Evolutionary conservation across 1,284 basidiomycete species (phyloP).

Genomic region (Volvariella volvacea): DNA sequence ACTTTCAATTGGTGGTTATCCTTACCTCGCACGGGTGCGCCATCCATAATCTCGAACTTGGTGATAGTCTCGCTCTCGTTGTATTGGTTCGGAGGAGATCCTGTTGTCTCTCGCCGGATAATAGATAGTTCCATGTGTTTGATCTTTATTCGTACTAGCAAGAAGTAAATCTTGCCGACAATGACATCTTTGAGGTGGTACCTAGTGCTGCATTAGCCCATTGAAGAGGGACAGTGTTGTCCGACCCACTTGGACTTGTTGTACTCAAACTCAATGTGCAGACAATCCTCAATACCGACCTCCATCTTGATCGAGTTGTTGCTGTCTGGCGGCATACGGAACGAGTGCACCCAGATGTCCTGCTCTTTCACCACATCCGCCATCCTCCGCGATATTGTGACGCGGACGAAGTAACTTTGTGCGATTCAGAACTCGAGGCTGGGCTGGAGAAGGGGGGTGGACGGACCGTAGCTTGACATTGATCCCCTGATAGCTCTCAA

Average conservation of each 20-base stretch:
- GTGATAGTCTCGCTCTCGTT: slow-evolving; percentile 99
- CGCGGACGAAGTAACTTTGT: slow-evolving; percentile 86
- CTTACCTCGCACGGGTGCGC: slow-evolving; percentile 85
- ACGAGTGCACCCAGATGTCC: slow-evolving; percentile 97
- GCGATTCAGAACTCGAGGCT: neutral
- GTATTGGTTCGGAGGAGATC: slow-evolving; percentile 94
- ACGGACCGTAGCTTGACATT: slow-evolving; percentile 92
- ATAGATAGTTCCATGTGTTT: slow-evolving; percentile 99
- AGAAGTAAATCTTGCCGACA: slow-evolving; percentile 98
- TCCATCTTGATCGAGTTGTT: slow-evolving; percentile 99
- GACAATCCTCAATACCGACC: slow-evolving; percentile 97
- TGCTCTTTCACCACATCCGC: slow-evolving; percentile 90
- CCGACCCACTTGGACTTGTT: slow-evolving; percentile 91
- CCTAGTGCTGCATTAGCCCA: slow-evolving; percentile 33
- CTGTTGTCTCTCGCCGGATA: slow-evolving; percentile 95
- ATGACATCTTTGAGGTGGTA: slow-evolving; percentile 99
- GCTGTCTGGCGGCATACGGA: slow-evolving; percentile 95
- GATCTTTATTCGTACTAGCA: slow-evolving; percentile 98
- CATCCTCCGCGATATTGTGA: slow-evolving; percentile 85
- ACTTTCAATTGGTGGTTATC: slow-evolving; percentile 4
- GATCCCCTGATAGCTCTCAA: slow-evolving; percentile 96
- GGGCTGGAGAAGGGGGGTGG: slow-evolving; percentile 1
- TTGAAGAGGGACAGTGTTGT: slow-evolving; percentile 2
- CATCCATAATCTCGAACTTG: slow-evolving; percentile 99
- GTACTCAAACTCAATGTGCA: slow-evolving; percentile 99